Evolutionary conservation across 2,329 filamentous ascomycete species (phyloP).

Genomic region (Pestalotiopsis sp.): DNA sequence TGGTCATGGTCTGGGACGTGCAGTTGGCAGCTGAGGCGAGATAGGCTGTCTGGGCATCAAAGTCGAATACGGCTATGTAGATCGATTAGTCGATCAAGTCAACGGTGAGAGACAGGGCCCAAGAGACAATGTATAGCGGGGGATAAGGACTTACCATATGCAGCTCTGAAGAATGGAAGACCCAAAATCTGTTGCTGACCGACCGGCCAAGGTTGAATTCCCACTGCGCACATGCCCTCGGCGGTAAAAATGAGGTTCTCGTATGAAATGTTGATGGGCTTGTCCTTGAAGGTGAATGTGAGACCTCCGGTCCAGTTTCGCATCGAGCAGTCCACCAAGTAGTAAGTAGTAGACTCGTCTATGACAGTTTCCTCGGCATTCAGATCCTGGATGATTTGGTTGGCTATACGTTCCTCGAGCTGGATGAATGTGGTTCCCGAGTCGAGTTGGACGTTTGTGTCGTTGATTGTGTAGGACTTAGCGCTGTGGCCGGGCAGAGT

Average conservation of each 20-base stretch:
- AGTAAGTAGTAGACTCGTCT: background rate
- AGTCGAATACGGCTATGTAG: conserved; percentile 3
- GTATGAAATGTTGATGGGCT: background rate
- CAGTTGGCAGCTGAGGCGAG: conserved; percentile 5
- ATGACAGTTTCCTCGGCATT: background rate
- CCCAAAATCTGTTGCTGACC: background rate
- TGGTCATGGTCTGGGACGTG: background rate
- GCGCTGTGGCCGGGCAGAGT: background rate
- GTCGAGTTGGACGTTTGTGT: background rate
- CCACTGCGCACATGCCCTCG: background rate
- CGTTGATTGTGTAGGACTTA: background rate
- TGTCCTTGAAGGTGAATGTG: background rate
- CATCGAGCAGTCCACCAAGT: background rate
- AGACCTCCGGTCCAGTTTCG: background rate
- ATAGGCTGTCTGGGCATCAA: background rate
- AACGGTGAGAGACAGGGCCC: too few relatives aligned
- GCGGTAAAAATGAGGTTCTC: background rate
- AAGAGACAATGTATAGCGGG: too few relatives aligned
- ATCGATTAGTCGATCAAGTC: too few relatives aligned
- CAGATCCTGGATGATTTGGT: background rate
- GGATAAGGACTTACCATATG: background rate
- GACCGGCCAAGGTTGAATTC: background rate
- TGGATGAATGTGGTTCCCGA: background rate
- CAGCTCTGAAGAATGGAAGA: background rate
- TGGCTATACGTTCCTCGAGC: background rate